Evolutionary conservation across 495 filamentous ascomycete genomes (phyloP), one percentile per base, ranked within the genome.

Genomic region (Astrothelium macrocarpum): DNA sequence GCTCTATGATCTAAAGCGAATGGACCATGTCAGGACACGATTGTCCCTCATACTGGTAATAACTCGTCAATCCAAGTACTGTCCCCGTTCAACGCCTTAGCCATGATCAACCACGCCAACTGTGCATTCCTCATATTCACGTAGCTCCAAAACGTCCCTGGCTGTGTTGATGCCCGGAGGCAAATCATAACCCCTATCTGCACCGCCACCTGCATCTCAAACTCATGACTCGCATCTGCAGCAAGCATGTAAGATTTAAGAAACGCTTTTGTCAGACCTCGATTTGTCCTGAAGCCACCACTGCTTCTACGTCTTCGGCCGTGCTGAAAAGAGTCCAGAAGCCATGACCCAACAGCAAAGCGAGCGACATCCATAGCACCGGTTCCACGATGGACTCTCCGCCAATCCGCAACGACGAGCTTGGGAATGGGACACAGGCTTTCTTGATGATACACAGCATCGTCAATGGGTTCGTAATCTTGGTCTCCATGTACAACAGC

Each of bases 361-460:
- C 74, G 75, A 28, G 65, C 75, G 10, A 77, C 66, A 62, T 77
- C 75, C 39, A 70, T 74, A 16, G 72, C 75, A 26, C 68, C 68
- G 34, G 59, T 66, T 1, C 75, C 75, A 29, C 72, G 64, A 9
- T 75, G 62, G 29, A 66, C 65, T 61, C 76, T 73, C 65, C 77
- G 73, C 75, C 72, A 77, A 58, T 77, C 75, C 26, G 75, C 70
- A 36, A 77, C 62, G 11, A 62, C 75, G 31, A 75, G 39, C 10
- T 16, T 10, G 1, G 23, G 62, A 16, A 4, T 60, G 14, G 32
- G 28, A 29, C 14, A 14, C 3, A 18, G 42, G 7, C 16, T 32
- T 14, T 45, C 59, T 23, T 36, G 11, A 18, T 39, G 11, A 34
- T 16, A 28, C 4, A 32, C 59, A 20, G 14, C 59, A 16, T 20